Evolutionary conservation across 345 rosid species (phyloP).

Genomic region (Ceriops tagal): DNA sequence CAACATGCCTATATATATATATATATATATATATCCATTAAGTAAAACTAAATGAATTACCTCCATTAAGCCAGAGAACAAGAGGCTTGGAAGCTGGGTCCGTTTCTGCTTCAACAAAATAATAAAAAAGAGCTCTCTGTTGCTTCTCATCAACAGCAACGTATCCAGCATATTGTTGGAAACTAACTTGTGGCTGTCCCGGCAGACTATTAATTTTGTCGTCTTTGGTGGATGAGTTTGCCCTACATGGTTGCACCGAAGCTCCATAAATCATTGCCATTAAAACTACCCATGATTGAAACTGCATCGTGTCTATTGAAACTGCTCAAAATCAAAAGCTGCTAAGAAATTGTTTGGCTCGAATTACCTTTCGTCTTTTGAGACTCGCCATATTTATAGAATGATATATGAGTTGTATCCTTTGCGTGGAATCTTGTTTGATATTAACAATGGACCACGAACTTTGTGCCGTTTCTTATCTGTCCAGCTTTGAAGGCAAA

Average conservation of each 20-base stretch:
- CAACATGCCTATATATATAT: neutral
- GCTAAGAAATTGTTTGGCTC: no score
- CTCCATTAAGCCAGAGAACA: slow-evolving; percentile 24
- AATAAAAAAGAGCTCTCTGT: slow-evolving; percentile 11
- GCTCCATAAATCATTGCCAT: neutral
- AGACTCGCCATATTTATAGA: no score
- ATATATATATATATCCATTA: neutral
- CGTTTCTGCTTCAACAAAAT: slow-evolving; percentile 17
- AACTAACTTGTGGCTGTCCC: slow-evolving; percentile 16
- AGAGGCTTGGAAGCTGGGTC: slow-evolving; percentile 19
- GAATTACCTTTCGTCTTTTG: no score
- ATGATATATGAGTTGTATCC: no score
- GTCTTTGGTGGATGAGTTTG: neutral
- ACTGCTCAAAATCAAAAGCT: no score
- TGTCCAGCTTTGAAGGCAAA: no score
- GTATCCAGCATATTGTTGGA: slow-evolving; percentile 18
- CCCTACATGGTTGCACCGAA: neutral
- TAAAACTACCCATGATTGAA: neutral
- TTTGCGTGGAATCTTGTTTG: no score
- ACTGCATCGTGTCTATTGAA: neutral
- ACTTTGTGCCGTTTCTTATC: no score
- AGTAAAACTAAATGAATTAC: neutral
- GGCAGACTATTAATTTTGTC: slow-evolving; percentile 13
- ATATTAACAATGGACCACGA: no score
- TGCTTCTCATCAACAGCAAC: slow-evolving; percentile 5